Evolutionary conservation across 805 yeast species (phyloP).

Genomic region (Schizosaccharomyces japonicus): DNA sequence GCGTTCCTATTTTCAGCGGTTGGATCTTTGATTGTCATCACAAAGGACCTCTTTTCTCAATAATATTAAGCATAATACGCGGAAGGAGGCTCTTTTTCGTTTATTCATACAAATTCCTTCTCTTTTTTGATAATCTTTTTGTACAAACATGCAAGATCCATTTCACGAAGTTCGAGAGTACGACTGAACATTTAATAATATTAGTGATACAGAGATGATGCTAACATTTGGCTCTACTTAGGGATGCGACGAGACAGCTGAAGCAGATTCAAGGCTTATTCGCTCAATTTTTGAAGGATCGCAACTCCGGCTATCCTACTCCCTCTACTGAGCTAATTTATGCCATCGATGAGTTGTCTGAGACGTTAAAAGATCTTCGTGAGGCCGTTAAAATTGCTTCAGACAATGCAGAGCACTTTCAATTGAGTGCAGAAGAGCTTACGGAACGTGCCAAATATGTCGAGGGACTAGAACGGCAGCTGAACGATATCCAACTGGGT

Average conservation of each 20-base stretch:
- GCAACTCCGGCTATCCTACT: neutral
- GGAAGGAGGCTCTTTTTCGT: no score
- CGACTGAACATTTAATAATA: neutral
- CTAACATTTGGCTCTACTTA: no score
- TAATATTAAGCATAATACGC: no score
- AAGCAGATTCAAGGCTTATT: neutral
- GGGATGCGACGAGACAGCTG: neutral
- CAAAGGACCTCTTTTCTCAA: no score
- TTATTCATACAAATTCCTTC: no score
- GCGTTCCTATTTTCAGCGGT: no score
- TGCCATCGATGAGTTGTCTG: constrained; percentile 2
- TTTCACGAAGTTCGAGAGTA: neutral
- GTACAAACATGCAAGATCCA: neutral
- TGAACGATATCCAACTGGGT: neutral
- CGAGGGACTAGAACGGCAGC: neutral
- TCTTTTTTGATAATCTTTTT: no score
- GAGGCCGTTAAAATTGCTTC: neutral
- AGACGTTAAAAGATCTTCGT: constrained; percentile 1
- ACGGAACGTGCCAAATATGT: neutral
- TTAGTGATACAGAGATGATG: no score
- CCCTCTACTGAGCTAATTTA: neutral
- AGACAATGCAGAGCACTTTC: neutral
- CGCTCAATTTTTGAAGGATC: neutral
- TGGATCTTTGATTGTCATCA: no score
- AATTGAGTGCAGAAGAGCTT: neutral